A percentile compares a stretch with the other conserved stretches of the same genome.
Conservation (phyloP, 257 asterid species). For the Ligustrum vulgare region DNA sequence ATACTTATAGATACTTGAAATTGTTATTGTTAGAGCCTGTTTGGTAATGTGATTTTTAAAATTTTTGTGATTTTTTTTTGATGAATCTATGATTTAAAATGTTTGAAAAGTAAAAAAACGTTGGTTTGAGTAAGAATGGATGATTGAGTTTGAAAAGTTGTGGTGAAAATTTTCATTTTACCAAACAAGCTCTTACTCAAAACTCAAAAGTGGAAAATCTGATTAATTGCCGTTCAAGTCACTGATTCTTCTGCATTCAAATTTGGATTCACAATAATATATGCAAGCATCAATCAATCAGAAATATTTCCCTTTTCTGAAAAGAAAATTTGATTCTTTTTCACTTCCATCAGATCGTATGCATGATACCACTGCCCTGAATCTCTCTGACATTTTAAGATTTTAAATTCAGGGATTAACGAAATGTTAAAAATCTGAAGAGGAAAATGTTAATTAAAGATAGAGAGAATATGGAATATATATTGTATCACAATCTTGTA, state of each 20-base stretch:
- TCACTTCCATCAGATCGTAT: neutral
- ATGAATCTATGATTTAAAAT: too few species aligned
- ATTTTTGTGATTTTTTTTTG: too few species aligned
- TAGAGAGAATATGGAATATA: too few species aligned
- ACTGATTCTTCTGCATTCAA: constrained; percentile 35
- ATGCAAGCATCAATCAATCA: neutral
- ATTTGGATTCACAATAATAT: constrained; percentile 18
- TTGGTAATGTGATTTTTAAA: too few species aligned
- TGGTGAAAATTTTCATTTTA: too few species aligned
- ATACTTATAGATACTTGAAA: too few species aligned
- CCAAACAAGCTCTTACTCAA: too few species aligned
- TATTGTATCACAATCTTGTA: constrained; percentile 44
- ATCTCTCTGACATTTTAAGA: constrained; percentile 38
- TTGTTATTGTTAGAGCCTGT: too few species aligned
- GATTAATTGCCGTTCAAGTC: constrained; percentile 42
- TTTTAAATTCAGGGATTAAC: constrained; percentile 2
- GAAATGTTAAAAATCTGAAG: neutral
- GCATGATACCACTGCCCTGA: constrained; percentile 55
- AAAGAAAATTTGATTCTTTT: neutral
- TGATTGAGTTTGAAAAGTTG: too few species aligned
- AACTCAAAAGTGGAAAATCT: constrained; percentile 52
- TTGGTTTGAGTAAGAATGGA: too few species aligned
- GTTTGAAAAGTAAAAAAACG: too few species aligned
- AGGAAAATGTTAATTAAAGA: too few species aligned
- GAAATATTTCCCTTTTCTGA: neutral